phyloP scores from a whole-genome alignment of 106 monocot species.

The Posidonia australis region DNA sequence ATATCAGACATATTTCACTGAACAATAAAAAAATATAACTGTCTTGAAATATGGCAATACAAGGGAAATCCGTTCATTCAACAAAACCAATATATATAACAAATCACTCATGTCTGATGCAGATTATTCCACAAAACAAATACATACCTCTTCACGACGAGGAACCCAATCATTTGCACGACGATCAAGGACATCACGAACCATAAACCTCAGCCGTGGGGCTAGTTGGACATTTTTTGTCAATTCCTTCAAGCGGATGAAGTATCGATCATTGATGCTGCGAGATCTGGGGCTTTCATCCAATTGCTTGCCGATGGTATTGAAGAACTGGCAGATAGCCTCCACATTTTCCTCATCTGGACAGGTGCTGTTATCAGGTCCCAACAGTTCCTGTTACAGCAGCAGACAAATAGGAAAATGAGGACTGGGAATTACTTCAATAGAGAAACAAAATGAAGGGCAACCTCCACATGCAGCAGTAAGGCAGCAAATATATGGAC shows the following conservation, averaged over 20 bases:
- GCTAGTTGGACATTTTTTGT: slow-evolving; percentile 33
- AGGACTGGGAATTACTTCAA: too few species aligned
- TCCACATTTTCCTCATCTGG: slow-evolving; percentile 83
- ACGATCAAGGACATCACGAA: slow-evolving; percentile 63
- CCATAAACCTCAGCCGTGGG: slow-evolving; percentile 53
- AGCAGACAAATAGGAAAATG: too few species aligned
- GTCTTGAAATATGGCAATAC: too few species aligned
- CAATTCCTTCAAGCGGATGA: slow-evolving; percentile 43
- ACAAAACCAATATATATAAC: neutral
- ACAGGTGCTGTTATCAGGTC: slow-evolving; percentile 44
- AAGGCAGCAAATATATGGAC: too few species aligned
- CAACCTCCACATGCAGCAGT: too few species aligned
- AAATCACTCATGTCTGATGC: too few species aligned
- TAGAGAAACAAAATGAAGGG: too few species aligned
- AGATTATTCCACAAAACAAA: too few species aligned
- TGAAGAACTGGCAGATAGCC: slow-evolving; percentile 70
- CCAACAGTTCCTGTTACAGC: slow-evolving; percentile 44
- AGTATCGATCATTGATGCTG: slow-evolving; percentile 64
- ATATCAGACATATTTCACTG: too few species aligned
- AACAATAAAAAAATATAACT: too few species aligned
- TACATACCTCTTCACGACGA: slow-evolving; percentile 74
- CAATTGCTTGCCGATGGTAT: slow-evolving; percentile 67
- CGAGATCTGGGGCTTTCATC: slow-evolving; percentile 53
- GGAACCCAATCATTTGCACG: slow-evolving; percentile 71
- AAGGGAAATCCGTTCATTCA: too few species aligned